Conservation (phyloP, 1,139 yeast species). For the Yamadazyma epiphylla region DNA sequence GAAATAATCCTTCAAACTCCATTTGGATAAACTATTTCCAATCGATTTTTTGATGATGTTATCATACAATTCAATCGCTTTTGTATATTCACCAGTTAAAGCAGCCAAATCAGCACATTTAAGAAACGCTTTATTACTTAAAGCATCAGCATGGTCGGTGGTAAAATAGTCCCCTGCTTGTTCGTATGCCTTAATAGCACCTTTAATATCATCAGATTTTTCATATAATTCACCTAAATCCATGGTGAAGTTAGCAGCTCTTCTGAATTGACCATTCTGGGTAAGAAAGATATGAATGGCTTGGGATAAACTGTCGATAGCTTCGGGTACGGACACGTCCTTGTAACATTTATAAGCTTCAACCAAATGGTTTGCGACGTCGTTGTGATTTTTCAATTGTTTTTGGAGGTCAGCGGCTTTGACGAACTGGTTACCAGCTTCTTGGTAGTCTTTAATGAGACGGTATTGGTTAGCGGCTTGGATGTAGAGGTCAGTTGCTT, state of each 20-base stretch:
- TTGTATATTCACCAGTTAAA: slow-evolving; percentile 63
- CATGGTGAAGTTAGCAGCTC: slow-evolving; percentile 92
- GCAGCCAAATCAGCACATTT: slow-evolving; percentile 91
- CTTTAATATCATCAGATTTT: slow-evolving; percentile 56
- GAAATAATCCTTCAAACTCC: slow-evolving; percentile 92
- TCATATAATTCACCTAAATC: slow-evolving; percentile 89
- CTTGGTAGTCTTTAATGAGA: slow-evolving; percentile 62
- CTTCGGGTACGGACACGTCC: slow-evolving; percentile 68
- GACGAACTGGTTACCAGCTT: slow-evolving; percentile 81
- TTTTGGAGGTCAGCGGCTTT: slow-evolving; percentile 81
- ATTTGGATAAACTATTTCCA: slow-evolving; percentile 73
- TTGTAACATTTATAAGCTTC: slow-evolving; percentile 91
- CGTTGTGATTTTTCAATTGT: slow-evolving; percentile 77
- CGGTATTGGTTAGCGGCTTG: slow-evolving; percentile 91
- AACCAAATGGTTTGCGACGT: slow-evolving; percentile 84
- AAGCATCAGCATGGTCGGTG: slow-evolving; percentile 90
- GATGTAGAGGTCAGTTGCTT: slow-evolving; percentile 83
- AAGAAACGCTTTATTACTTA: slow-evolving; percentile 81
- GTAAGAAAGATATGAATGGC: slow-evolving; percentile 82
- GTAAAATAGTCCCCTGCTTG: slow-evolving; percentile 96
- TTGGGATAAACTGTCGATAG: slow-evolving; percentile 68
- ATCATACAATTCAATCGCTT: slow-evolving; percentile 76
- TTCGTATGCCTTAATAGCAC: slow-evolving; percentile 78
- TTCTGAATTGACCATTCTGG: slow-evolving; percentile 86
- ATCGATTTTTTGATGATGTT: slow-evolving; percentile 71